A percentile compares a stretch with the other conserved stretches of the same genome.
These are phyloP conservation scores for Russula olivacea DNA, from an alignment of 768 basidiomycete genomes.

Conservation along the genomic window DNA sequence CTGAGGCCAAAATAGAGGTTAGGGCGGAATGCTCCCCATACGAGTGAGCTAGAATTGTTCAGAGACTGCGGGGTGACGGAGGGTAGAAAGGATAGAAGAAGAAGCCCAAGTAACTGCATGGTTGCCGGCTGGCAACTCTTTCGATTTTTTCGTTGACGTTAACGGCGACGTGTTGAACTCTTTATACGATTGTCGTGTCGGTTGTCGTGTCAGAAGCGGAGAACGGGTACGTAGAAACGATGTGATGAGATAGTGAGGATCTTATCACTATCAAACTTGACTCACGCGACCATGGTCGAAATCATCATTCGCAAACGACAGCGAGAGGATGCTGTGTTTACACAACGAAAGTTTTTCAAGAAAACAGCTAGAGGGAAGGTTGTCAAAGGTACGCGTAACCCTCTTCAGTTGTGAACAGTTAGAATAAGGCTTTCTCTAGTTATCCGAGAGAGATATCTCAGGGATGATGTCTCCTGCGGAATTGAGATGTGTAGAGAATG, in stretches of 20 bases:
- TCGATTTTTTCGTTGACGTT: not conserved
- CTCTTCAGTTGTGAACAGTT: constrained; percentile 2
- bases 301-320: constrained; percentile 74
- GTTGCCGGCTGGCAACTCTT: not conserved
- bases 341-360: constrained; percentile 91
- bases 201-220: not conserved
- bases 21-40: constrained; percentile 87
- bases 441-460: constrained; percentile 86
- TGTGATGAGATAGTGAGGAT: not conserved
- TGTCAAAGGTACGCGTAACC: constrained; percentile 62
- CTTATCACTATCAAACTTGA: not conserved
- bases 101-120: constrained; percentile 45
- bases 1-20: constrained; percentile 94
- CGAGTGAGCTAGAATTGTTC: constrained; percentile 48
- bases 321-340: constrained; percentile 61
- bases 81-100: constrained; percentile 41
- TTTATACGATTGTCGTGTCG: not conserved
- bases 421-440: constrained; percentile 37
- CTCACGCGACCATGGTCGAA: constrained; percentile 37
- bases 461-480: constrained; percentile 88
- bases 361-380: constrained; percentile 94
- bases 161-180: not conserved
- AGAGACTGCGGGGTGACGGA: constrained; percentile 34
- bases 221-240: no score
- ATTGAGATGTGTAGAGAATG: constrained; percentile 67